Base-by-base conservation (phyloP, 23 red algal genomes). In the Cyanidiococcus yangmingshanensis region DNA sequence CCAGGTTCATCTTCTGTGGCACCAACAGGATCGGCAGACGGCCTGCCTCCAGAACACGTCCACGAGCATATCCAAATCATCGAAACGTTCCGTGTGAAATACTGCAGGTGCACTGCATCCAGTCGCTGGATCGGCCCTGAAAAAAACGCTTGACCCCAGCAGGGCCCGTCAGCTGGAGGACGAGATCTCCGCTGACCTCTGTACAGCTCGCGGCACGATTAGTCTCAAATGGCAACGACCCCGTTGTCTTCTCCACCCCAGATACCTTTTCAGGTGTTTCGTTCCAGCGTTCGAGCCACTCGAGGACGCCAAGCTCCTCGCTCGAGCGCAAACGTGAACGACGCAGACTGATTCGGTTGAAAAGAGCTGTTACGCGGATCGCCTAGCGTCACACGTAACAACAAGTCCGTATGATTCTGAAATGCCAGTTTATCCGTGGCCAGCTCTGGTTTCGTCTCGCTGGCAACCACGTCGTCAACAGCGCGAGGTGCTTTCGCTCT, bases 381-480 rank as follows among this genome's bases (percentile, higher is more conserved):
- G 27, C 63, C 63, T 2, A 71, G 63, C 63, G 63, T 71, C 7
- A 71, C 21, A 7, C 63, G 63, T 3, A 71, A 29, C 63, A 71
- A 12, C 16, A 71, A 27, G 32, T 71, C 63, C n/a, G 63, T 29
- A 35, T 29, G 63, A 30, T 12, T 71, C 16, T 35, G 3, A 30
- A 12, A 12, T 29, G 21, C 63, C 12, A 54, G 45, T 54, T 54
- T 54, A 21, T 21, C 12, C 45, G 45, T 21, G 12, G 45, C 45
- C 45, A 21, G 12, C 45, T 54, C 45, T 54, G 45, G 12, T 15
- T 7, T 7, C 45, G 21, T 21, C 7, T 21, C 45, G 45, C 45
- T 54, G 12, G 21, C 45, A 7, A 21, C 45, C 7, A 54, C 45
- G 21, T 21, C 45, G 21, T 15, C 45, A 21, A 7, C 21, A 21